These are phyloP conservation scores for Fusarium irregulare DNA, from an alignment of 2,329 filamentous ascomycete genomes.

Conservation along the genomic window DNA sequence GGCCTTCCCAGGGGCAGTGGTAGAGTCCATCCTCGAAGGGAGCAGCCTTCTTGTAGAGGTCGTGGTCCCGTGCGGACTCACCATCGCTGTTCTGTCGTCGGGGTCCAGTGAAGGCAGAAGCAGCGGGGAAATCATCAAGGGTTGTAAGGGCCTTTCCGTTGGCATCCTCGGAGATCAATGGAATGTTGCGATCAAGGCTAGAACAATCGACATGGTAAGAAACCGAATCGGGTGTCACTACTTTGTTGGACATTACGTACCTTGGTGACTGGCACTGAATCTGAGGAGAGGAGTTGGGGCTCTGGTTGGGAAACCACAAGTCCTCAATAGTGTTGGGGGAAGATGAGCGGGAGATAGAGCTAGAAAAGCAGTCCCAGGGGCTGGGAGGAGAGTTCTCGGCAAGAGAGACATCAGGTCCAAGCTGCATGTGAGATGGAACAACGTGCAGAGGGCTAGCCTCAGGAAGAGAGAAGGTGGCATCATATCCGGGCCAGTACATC, in stretches of 20 bases:
- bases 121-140: conserved; percentile 46
- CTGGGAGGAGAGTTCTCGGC: conserved; percentile 62
- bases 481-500: conserved; percentile 63
- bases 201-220: conserved; percentile 39
- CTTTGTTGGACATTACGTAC: conserved; percentile 55
- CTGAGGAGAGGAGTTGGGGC: conserved; percentile 61
- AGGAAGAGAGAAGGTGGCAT: conserved; percentile 57
- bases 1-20: conserved; percentile 88
- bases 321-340: conserved; percentile 64
- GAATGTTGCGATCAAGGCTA: conserved; percentile 50
- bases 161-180: conserved; percentile 47
- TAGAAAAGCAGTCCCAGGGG: conserved; percentile 65
- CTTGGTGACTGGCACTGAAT: conserved; percentile 64
- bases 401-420: conserved; percentile 63
- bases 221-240: conserved; percentile 16
- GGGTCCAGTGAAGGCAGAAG: conserved; percentile 55
- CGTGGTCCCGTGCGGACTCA: conserved; percentile 72
- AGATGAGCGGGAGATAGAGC: conserved; percentile 63
- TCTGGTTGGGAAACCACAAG: conserved; percentile 54
- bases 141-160: conserved; percentile 41
- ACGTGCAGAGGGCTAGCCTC: conserved; percentile 63
- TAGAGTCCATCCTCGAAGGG: conserved; percentile 82
- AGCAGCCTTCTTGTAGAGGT: conserved; percentile 74
- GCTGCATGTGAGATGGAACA: conserved; percentile 66
- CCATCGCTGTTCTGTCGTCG: conserved; percentile 64